phyloP scores from a whole-genome alignment of 2,329 filamentous ascomycete genomes.

The Fonsecaea erecta region DNA sequence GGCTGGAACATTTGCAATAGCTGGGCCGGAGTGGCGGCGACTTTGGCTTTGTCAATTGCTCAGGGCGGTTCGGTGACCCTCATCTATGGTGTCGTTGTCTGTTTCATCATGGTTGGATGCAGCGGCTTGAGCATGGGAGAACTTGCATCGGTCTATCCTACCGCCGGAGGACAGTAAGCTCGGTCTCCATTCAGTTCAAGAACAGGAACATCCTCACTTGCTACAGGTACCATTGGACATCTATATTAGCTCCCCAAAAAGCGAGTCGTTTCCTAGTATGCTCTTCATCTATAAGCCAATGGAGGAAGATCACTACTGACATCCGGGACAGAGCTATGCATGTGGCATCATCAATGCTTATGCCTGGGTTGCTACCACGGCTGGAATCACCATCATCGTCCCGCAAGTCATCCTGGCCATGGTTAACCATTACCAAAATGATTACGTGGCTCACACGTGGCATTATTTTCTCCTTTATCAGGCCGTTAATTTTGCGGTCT shows the following conservation, averaged over 20 bases:
- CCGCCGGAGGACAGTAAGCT: conserved; percentile 49
- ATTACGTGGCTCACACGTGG: conserved; percentile 34
- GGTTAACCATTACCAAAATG: conserved; percentile 30
- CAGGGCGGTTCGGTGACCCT: conserved; percentile 38
- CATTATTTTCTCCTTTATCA: conserved; percentile 38
- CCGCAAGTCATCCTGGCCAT: conserved; percentile 37
- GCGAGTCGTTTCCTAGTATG: conserved; percentile 10
- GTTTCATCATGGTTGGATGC: conserved; percentile 38
- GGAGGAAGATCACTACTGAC: neutral
- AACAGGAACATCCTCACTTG: neutral
- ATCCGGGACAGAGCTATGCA: conserved; percentile 35
- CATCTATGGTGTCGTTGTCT: conserved; percentile 43
- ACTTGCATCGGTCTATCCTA: conserved; percentile 45
- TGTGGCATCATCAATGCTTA: conserved; percentile 39
- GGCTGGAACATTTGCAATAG: conserved; percentile 40
- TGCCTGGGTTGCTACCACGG: conserved; percentile 38
- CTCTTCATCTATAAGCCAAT: neutral
- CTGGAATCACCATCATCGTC: conserved; percentile 37
- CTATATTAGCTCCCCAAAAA: conserved; percentile 20
- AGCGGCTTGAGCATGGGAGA: conserved; percentile 45
- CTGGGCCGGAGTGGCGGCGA: conserved; percentile 39
- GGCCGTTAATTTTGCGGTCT: conserved; percentile 28
- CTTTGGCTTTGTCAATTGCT: conserved; percentile 35
- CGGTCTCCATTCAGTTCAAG: conserved; percentile 28
- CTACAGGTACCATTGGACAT: conserved; percentile 26